Percentiles rank a stretch among this genome's conserved stretches.
Conservation (phyloP, 1,284 basidiomycete genomes). For the Puccinia coronata region DNA sequence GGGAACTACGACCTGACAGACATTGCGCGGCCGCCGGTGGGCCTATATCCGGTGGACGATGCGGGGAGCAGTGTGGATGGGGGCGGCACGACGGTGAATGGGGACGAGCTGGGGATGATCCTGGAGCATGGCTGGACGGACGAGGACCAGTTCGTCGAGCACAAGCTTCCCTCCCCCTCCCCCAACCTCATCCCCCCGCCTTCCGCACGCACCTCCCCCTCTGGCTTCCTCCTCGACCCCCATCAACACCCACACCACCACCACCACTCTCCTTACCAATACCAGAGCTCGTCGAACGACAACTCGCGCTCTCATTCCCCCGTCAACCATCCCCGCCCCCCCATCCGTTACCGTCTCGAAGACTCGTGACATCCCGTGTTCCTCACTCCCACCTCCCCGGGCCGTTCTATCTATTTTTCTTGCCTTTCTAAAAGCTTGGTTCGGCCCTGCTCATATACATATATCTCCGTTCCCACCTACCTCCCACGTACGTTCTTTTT, state of each 20-base stretch:
- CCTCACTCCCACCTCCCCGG: too few species aligned
- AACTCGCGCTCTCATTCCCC: slow-evolving; percentile 63
- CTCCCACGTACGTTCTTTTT: too few species aligned
- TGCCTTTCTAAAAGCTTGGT: too few species aligned
- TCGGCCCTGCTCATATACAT: too few species aligned
- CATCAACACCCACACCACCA: too few species aligned
- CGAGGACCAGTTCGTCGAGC: neutral
- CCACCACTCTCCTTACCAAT: too few species aligned
- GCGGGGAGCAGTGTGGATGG: slow-evolving; percentile 20
- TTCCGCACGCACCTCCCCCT: neutral
- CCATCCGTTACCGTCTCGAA: too few species aligned
- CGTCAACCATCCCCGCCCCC: slow-evolving; percentile 55
- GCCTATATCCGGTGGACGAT: slow-evolving; percentile 55
- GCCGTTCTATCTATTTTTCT: too few species aligned
- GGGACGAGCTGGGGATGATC: slow-evolving; percentile 14
- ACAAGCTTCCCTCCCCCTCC: neutral
- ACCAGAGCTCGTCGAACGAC: slow-evolving; percentile 61
- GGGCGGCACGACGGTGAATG: slow-evolving; percentile 1
- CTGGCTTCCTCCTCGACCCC: neutral
- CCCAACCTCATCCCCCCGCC: neutral
- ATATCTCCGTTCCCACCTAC: too few species aligned
- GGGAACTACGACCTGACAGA: slow-evolving; percentile 57
- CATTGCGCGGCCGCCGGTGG: slow-evolving; percentile 69
- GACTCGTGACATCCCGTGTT: too few species aligned
- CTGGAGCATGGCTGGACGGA: slow-evolving; percentile 35